Conservation (phyloP, 208 protist species). For the Trypanosoma scelopori region DNA sequence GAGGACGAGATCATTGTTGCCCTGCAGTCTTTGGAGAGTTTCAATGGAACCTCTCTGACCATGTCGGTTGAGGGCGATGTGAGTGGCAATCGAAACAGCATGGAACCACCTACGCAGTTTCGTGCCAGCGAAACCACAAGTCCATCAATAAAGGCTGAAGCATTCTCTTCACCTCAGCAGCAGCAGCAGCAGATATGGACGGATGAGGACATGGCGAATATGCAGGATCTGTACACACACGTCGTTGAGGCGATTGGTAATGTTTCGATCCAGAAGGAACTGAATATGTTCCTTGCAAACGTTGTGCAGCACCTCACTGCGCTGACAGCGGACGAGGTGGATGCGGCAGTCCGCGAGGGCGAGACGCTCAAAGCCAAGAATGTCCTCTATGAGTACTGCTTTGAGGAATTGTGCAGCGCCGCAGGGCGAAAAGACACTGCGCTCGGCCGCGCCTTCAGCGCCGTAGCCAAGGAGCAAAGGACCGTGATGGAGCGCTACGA, state of each 20-base stretch:
- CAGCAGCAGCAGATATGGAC: constrained; percentile 28
- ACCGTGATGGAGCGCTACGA: constrained; percentile 68
- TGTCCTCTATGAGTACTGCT: constrained; percentile 78
- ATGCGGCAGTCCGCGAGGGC: constrained; percentile 50
- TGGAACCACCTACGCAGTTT: not conserved
- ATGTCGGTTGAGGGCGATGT: constrained; percentile 20
- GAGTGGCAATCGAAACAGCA: constrained; percentile 1
- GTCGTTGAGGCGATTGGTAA: constrained; percentile 32
- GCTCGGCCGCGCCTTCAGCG: constrained; percentile 36
- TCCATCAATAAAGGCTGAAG: not conserved
- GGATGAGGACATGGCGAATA: constrained; percentile 33
- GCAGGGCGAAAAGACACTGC: constrained; percentile 37
- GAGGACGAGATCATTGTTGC: constrained; percentile 77
- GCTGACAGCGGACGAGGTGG: constrained; percentile 52
- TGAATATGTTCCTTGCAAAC: constrained; percentile 60
- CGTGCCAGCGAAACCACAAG: not conserved
- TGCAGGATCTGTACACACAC: constrained; percentile 43
- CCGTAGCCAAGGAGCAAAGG: constrained; percentile 40
- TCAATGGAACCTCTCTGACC: constrained; percentile 58
- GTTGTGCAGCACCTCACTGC: constrained; percentile 67
- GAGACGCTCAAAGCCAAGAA: constrained; percentile 76
- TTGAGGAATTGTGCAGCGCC: constrained; percentile 39
- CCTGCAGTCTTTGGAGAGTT: constrained; percentile 46
- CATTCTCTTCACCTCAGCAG: not conserved
- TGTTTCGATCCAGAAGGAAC: constrained; percentile 42